Base-by-base conservation (phyloP, 306 rosid genomes). In the Myrica gale region DNA sequence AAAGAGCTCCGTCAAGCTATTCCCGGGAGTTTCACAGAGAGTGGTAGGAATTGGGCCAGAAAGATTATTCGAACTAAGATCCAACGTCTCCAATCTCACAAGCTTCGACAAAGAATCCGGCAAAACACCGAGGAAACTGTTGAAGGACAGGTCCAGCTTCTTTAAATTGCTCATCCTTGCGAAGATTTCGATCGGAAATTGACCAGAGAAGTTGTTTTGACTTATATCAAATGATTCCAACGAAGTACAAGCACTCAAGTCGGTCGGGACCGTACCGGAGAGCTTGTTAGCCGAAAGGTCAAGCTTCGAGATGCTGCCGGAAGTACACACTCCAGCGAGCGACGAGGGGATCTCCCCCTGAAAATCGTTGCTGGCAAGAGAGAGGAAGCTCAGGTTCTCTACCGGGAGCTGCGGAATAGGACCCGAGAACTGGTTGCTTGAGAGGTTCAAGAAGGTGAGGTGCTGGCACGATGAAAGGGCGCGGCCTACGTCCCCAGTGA, bases 11-110 rank as follows among this genome's bases (percentile, higher is more conserved):
- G 82, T 85, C 83, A 84, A 81, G 45, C 54, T 89, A 76, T 81
- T 88, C 9, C 71, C 62, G 0, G 84, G 79, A 68, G 65, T 82
- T 57, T 80, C 57, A 56, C 99, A 96, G 0, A 96, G 87, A 23
- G 80, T 71, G 0, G 3, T 20, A 0, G 96, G 96, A 55, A 96
- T 85, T 4, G 74, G 9, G 7, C 98, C 96, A 9, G 81, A 43
- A 37, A 96, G 83, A 80, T 76, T 84, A 71, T 96, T 96, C 4
- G 93, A 87, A 71, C 93, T 90, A 81, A 96, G 97, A 92, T 96
- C 99, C 89, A 96, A 77, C 13, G 78, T 73, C 50, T 89, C 90
- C 80, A 96, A 68, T 41, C n/a, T 26, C 15, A 80, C 23, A 0
- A 96, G 80, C 68, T 77, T 67, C 8, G 98, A 85, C 21, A 90